Base-by-base conservation (phyloP, 768 basidiomycete species). In the Leccinum uliginosum region DNA sequence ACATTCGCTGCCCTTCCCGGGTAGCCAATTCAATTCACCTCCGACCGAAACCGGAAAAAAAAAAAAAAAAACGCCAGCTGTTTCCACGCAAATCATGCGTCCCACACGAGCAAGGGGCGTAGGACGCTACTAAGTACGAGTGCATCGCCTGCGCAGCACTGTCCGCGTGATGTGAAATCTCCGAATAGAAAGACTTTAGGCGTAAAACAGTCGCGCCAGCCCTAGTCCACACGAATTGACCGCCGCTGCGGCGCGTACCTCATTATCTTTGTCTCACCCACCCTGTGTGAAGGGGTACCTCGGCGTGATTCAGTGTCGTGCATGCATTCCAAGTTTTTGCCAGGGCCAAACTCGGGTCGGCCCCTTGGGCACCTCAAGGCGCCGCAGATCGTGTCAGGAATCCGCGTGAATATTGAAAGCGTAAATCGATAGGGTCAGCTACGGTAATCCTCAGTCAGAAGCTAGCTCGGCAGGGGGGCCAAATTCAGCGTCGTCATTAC, bases 321-420 rank as follows among this genome's bases (percentile, higher is more conserved):
- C 38, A 15, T 19, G 11, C 0, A 30, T 30, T 11, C 29, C 11
- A 30, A 38, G 53, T 53, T 29, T 54, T 48, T 63, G 8, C 19
- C 53, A 63, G 48, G 57, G 51, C 9, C 30, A 35, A 34, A 19
- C 48, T 1, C 32, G 19, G 53, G 49, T 46, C 17, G 10, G 44
- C 19, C 46, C 47, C 23, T 32, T 38, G 35, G 27, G 23, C 6
- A 50, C 40, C 51, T 17, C 40, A 40, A 47, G 23, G 21, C 12
- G 34, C 35, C 23, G 66, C 35, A 64, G 56, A 68, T 68, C 66
- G 32, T 21, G 32, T 34, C 53, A 53, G 54, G 67, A 67, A 66
- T 57, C 52, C 30, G 9, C 6, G 50, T 51, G 29, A 34, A 44
- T 51, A 55, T 21, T 32, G 54, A 29, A 51, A 43, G 38, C 50